Evolutionary conservation across 2,329 filamentous ascomycete genomes (phyloP), one percentile per base, ranked within the genome.

Genomic region (Chrysosphaeria jannelii): DNA sequence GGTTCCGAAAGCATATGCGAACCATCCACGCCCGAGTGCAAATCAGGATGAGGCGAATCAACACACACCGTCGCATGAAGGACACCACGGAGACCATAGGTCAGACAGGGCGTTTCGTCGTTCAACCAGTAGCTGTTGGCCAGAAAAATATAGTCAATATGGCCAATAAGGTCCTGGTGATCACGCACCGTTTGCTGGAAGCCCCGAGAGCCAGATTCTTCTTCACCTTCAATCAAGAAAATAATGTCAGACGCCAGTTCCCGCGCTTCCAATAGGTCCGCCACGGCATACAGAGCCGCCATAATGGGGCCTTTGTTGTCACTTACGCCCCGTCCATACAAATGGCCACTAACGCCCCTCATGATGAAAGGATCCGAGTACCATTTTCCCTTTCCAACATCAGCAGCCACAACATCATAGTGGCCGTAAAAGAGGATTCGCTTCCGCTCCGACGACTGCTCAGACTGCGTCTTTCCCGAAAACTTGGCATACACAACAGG

Each of bases 111-210:
- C 3, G 88, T 78, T 33, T 88, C 70, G 37, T 97, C 81, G 38
- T 93, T 78, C 2, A 97, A 55, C 85, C 85, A 97, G 49, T 97
- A 97, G 44, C 79, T 91, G 49, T 97, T 97, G 12, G 85, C 81
- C 18, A 97, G 51, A 15, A 97, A 49, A 26, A 97, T 85, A 51
- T 85, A 93, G 43, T 97, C 81, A 3, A 97, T 65, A 7, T 74
- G 54, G 2, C 85, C 85, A 34, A 97, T 90, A 13, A 75, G 54
- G 9, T 67, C 54, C 41, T 89, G 89, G 43, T 85, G 64, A 30
- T 62, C 57, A 33, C 57, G 60, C 10, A 97, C 66, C 0, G 75
- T 72, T 34, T 81, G 63, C 31, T 74, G 67, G 37, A 97, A 93
- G 0, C 85, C 81, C 14, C 78, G 59, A 2, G 79, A 91, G 1